These are phyloP conservation scores for Angomonas desouzai DNA, from an alignment of 208 protist species.

Conservation along the genomic window DNA sequence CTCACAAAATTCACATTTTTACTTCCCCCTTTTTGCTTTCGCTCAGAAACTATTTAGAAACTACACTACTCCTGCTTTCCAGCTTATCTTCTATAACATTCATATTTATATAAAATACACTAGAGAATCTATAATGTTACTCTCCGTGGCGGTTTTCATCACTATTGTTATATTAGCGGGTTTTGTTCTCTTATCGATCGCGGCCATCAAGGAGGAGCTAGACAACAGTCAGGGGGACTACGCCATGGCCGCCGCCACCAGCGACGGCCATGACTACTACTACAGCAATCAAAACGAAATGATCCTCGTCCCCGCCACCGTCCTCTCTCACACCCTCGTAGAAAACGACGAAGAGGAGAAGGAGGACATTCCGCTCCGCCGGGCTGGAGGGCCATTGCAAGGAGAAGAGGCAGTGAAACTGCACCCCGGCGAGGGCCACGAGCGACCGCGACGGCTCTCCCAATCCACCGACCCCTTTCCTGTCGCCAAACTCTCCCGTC, in stretches of 20 bases:
- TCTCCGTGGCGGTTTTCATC: background rate
- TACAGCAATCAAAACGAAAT: slow-evolving; percentile 4
- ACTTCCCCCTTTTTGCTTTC: too few species aligned
- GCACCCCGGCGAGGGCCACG: too few species aligned
- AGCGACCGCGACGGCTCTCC: too few species aligned
- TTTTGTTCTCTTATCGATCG: background rate
- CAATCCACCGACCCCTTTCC: background rate
- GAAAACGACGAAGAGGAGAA: background rate
- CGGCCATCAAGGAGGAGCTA: slow-evolving; percentile 1
- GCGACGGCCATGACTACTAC: slow-evolving; percentile 2
- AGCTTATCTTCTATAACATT: background rate
- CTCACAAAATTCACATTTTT: too few species aligned
- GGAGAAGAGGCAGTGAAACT: background rate
- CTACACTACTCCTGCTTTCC: background rate
- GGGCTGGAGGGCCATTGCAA: background rate
- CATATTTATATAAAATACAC: background rate
- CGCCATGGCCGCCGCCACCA: background rate
- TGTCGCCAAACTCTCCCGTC: background rate
- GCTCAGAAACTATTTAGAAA: too few species aligned
- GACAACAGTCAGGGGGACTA: background rate
- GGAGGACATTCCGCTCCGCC: background rate
- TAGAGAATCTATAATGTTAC: background rate
- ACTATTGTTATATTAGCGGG: background rate
- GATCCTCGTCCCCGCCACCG: background rate
- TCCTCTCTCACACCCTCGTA: background rate